These are phyloP conservation scores for Rhytidiadelphus loreus DNA, from an alignment of 225 moss, liverwort and hornwort genomes.

Conservation along the genomic window DNA sequence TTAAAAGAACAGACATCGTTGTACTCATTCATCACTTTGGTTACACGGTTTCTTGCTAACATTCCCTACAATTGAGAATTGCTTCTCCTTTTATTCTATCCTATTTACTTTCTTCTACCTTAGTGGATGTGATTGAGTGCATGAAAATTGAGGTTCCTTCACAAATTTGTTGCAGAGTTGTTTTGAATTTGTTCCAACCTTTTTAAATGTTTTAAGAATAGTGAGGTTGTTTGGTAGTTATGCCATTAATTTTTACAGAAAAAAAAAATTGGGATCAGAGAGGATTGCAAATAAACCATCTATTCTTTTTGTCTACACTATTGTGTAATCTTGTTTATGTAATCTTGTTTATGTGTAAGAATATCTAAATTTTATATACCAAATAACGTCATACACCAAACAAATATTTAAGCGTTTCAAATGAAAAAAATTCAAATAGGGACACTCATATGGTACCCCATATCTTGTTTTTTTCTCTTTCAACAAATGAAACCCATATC, in stretches of 20 bases:
- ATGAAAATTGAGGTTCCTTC: not conserved
- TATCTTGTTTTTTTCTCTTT: too few relatives aligned
- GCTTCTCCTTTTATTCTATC: too few relatives aligned
- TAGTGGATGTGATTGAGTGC: not conserved
- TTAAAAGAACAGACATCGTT: not conserved
- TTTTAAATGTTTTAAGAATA: not conserved
- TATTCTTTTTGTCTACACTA: too few relatives aligned
- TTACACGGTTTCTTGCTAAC: not conserved
- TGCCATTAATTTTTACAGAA: not conserved
- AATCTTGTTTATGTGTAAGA: not conserved
- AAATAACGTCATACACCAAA: not conserved
- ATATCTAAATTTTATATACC: not conserved
- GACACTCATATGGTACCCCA: rapidly evolving
- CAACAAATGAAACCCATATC: too few relatives aligned
- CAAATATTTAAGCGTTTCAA: not conserved
- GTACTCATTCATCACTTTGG: not conserved
- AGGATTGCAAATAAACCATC: not conserved
- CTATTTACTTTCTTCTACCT: not conserved
- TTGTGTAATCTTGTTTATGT: not conserved
- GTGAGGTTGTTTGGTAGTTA: not conserved
- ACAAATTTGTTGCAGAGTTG: too few relatives aligned
- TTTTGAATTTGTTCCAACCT: rapidly evolving
- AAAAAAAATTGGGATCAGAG: rapidly evolving
- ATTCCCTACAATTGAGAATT: rapidly evolving
- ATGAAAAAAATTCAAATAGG: not conserved